Base-by-base conservation (phyloP, 2,329 filamentous ascomycete genomes). In the Fusarium penzigii region DNA sequence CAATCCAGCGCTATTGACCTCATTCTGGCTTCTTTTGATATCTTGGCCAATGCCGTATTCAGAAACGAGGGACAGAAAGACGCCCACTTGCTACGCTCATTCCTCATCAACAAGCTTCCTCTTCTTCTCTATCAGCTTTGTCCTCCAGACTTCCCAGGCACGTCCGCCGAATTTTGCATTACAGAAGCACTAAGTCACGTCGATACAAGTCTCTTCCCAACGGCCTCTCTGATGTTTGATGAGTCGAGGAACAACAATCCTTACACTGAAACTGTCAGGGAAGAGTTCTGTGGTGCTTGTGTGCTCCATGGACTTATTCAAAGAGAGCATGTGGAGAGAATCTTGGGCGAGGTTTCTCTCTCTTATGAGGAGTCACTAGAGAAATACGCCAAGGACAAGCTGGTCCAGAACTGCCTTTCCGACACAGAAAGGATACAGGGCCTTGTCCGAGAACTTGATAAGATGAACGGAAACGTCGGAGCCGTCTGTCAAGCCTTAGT, bases 391-490 rank as follows among this genome's bases (percentile, higher is more conserved):
- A 94, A 93, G 69, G 89, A 94, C 29, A 82, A 85, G 29, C 76
- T 99, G 12, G 82, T 96, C 1, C 80, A 85, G 44, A 87, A 94
- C 65, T 96, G 92, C 57, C 81, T 88, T 44, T 81, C 83, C 11
- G 90, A 95, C 59, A 83, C 86, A 1, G 88, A 91, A 55, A 84
- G 86, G 57, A 84, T 89, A 1, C 88, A 92, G 59, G 82, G 86
- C 41, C 78, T 96, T 32, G 84, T 97, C 39, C 83, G 86, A 39
- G 91, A 96, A 63, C 78, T 99, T 20, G 91, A 96, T 51, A 88
- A 87, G 46, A 92, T 94, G 81, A 90, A 96, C 64, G 93, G 93
- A 2, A 97, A 97, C 69, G 90, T 90, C 3, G 91, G 90, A 2
- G 90, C 91, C 2, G 90, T 95, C 16, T 89, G 88, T 46, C 85